Evolutionary conservation across 441 rosid genomes (phyloP), one percentile per base, ranked within the genome.

Genomic region (Mallotus japonicus): DNA sequence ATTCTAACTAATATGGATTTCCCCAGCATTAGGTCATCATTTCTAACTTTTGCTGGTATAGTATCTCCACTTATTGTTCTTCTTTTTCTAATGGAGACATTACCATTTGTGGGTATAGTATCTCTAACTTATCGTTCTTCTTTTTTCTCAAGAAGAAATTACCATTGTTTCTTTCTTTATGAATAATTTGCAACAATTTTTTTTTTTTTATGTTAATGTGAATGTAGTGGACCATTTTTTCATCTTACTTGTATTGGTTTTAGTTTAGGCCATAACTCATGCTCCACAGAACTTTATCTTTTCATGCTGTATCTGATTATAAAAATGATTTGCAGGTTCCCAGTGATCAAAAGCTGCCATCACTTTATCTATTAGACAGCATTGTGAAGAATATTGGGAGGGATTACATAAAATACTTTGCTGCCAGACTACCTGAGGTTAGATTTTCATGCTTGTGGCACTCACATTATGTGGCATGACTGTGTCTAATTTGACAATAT

Each of bases 291-390:
- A 67, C 56, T 68, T 73, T 69, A 56, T 49, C 74, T 54, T 69
- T 74, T 58, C 66, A 65, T 75, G 40, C 74, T 68, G 51, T 73
- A 72, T 84, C 88, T 90, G 76, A 87, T 83, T 15, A 76, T 78
- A 73, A 75, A 65, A 82, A 69, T 81, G 69, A 79, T 73, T 81
- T 88, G 92, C 99, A 95, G 99, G 97, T 93, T 76, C 95, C 99
- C 57, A 90, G 92, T 75, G 99, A 95, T 66, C 99, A 95, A 88
- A 95, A 95, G 95, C 83, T 95, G 78, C 99, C 98, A 73, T 87
- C 98, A 8, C 92, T 95, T 76, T 95, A 95, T 88, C 93, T 95
- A 67, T 81, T 95, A 78, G 99, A 95, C 88, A 95, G 99, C 87
- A 95, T 95, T 84, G 98, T 95, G 73, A 95, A 95, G 90, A 95